A percentile compares a stretch with the other conserved stretches of the same genome.
Evolutionary conservation across 2,329 filamentous ascomycete genomes (phyloP).

Genomic region (Sclerotinia spermophila): DNA sequence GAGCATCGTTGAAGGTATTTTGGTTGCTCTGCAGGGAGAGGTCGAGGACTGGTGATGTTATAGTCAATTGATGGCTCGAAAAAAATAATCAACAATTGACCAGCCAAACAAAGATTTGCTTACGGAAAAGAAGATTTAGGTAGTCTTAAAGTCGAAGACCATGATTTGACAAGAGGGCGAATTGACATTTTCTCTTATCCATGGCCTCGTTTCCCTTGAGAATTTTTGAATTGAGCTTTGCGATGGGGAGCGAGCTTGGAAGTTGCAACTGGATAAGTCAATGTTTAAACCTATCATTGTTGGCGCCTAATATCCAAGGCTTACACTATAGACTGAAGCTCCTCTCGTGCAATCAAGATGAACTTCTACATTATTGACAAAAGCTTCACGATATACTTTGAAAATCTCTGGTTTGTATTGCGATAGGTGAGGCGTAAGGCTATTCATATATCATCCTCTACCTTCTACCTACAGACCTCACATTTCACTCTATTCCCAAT

Average conservation of each 20-base stretch:
- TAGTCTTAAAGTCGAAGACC: slow-evolving; percentile 71
- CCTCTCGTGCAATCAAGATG: neutral
- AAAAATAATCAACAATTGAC: slow-evolving; percentile 19
- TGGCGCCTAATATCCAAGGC: neutral
- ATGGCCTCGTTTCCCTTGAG: slow-evolving; percentile 9
- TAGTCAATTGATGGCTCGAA: slow-evolving; percentile 17
- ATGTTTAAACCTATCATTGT: no score
- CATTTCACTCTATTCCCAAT: neutral
- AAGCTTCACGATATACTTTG: neutral
- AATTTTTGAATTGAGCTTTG: neutral
- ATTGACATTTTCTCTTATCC: slow-evolving; percentile 34
- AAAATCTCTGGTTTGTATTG: no score
- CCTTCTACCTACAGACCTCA: neutral
- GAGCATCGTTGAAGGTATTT: slow-evolving; percentile 71
- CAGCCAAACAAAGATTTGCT: slow-evolving; percentile 31
- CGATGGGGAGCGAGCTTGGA: neutral
- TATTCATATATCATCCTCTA: neutral
- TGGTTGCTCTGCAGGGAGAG: slow-evolving; percentile 43
- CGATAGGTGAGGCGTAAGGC: neutral
- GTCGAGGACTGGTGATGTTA: slow-evolving; percentile 34
- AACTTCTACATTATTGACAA: neutral
- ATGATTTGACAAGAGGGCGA: slow-evolving; percentile 48
- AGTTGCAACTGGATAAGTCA: neutral
- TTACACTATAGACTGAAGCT: neutral
- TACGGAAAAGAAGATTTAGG: slow-evolving; percentile 73